phyloP scores from a whole-genome alignment of 148 eudicot genomes.

The Vaccinium vitisidaea region DNA sequence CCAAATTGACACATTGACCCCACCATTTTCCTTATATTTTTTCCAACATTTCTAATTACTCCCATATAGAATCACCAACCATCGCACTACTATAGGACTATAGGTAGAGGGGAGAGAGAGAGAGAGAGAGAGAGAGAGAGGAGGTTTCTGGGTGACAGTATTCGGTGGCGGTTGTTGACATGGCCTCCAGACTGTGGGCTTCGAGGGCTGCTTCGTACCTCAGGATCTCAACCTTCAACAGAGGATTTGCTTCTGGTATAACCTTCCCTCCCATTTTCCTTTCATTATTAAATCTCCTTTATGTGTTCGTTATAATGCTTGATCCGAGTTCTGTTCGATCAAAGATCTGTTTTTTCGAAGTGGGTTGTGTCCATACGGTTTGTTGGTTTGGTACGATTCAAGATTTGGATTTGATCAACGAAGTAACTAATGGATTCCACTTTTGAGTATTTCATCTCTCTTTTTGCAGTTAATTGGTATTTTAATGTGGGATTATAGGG shows the following conservation, averaged over 20 bases:
- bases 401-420: slow-evolving; percentile 5
- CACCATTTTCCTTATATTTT: background rate
- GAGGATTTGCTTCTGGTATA: slow-evolving; percentile 22
- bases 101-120: background rate
- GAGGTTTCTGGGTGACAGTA: background rate
- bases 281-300: background rate
- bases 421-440: background rate
- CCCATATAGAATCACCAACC: background rate
- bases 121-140: background rate
- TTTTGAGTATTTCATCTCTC: background rate
- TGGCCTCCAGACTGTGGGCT: slow-evolving; percentile 23
- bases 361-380: background rate
- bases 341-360: background rate
- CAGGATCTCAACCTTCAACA: slow-evolving; percentile 24
- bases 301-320: background rate
- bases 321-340: background rate
- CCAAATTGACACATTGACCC: background rate
- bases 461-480: background rate
- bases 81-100: background rate
- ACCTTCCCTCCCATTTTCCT: background rate
- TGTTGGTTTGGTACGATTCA: background rate
- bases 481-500: background rate
- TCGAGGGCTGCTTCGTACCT: slow-evolving; percentile 23
- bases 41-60: background rate
- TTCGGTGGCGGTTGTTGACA: background rate